These are phyloP conservation scores for Globisporangium polare DNA, from an alignment of 352 stramenopile species.

Conservation along the genomic window DNA sequence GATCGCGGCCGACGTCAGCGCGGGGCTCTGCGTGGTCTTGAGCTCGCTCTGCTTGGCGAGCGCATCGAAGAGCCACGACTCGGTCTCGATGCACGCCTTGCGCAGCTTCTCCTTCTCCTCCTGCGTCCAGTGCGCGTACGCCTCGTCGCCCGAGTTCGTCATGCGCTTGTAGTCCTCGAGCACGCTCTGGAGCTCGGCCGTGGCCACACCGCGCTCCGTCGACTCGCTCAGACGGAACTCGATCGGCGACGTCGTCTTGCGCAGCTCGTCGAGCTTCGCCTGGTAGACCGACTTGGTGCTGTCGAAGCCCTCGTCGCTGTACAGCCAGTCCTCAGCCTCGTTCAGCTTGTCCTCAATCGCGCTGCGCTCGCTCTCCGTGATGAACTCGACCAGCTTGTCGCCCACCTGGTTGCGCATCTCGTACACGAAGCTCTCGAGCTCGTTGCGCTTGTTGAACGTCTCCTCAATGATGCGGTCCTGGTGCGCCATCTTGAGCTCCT, in stretches of 20 bases:
- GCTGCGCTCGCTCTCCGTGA: constrained; percentile 86
- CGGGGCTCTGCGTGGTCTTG: constrained; percentile 82
- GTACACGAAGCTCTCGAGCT: constrained; percentile 99
- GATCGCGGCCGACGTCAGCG: constrained; percentile 90
- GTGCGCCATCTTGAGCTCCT: constrained; percentile 95
- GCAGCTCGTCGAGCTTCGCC: constrained; percentile 93
- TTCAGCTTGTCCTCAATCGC: constrained; percentile 88
- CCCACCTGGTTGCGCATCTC: constrained; percentile 96
- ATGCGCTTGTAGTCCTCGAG: constrained; percentile 95
- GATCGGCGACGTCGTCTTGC: constrained; percentile 91
- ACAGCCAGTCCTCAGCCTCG: constrained; percentile 97
- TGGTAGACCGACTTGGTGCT: constrained; percentile 97
- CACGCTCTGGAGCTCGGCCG: constrained; percentile 88
- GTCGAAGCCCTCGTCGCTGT: constrained; percentile 99
- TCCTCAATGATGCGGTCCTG: constrained; percentile 95
- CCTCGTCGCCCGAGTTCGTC: constrained; percentile 91
- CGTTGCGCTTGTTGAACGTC: constrained; percentile 98
- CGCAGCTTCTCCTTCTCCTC: constrained; percentile 94
- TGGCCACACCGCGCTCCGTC: constrained; percentile 83
- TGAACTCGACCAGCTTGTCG: constrained; percentile 82
- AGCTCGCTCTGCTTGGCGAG: constrained; percentile 93
- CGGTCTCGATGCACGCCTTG: constrained; percentile 83
- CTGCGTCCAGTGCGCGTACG: constrained; percentile 94
- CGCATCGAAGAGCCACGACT: constrained; percentile 96
- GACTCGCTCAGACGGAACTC: constrained; percentile 92